Percentiles rank a stretch among this genome's conserved stretches.
Conservation (phyloP, 441 rosid species). For the Populus hybrid region DNA sequence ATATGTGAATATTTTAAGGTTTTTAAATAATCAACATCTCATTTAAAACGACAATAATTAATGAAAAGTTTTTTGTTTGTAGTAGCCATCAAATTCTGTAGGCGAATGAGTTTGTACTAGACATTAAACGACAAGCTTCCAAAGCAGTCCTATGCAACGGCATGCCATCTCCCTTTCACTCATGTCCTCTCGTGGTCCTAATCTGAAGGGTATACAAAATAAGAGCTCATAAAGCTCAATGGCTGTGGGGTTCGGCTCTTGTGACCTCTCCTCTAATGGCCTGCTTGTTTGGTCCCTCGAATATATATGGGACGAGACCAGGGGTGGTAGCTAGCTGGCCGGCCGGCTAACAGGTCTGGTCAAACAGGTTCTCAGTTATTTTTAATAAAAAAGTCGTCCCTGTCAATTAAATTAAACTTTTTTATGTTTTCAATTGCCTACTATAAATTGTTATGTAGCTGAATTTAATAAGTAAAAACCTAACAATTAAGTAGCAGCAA, state of each 20-base stretch:
- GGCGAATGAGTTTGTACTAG: too few relatives aligned
- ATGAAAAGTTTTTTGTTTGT: too few relatives aligned
- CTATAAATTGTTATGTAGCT: not conserved
- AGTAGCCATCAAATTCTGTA: too few relatives aligned
- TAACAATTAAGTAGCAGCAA: not conserved
- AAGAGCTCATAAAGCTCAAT: not conserved
- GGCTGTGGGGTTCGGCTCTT: constrained; percentile 1
- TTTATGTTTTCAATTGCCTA: not conserved
- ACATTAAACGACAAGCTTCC: not conserved
- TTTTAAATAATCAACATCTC: too few relatives aligned
- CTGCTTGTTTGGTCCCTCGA: not conserved
- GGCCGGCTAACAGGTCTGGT: not conserved
- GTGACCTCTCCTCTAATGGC: not conserved
- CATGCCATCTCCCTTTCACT: not conserved
- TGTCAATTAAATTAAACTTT: too few relatives aligned
- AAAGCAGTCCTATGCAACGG: too few relatives aligned
- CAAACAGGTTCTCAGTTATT: not conserved
- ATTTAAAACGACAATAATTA: too few relatives aligned
- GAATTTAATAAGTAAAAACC: not conserved
- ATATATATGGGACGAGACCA: not conserved
- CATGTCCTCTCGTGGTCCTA: not conserved
- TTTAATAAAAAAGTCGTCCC: not conserved
- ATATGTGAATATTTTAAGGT: too few relatives aligned
- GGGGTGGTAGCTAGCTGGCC: not conserved
- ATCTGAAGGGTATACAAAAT: not conserved